These are phyloP conservation scores for Penicillium argentinense DNA, from an alignment of 495 filamentous ascomycete species.

Conservation along the genomic window DNA sequence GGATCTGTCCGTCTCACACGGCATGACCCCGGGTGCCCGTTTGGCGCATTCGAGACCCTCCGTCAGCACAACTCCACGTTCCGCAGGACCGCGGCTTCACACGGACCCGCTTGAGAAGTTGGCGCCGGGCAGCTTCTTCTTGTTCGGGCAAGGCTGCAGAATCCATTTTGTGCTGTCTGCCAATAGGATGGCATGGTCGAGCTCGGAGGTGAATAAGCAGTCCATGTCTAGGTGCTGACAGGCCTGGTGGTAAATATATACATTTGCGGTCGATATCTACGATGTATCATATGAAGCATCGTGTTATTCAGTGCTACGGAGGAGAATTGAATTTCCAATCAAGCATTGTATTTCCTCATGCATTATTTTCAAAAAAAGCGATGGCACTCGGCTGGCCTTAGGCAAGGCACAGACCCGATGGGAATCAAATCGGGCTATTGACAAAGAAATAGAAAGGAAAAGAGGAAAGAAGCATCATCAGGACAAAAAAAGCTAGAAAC, in stretches of 20 bases:
- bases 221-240: too few species aligned
- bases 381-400: neutral
- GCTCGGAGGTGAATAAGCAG: too few species aligned
- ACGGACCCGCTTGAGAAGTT: constrained; percentile 9
- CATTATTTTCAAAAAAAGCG: constrained; percentile 3
- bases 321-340: neutral
- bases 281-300: too few species aligned
- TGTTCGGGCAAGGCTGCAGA: neutral
- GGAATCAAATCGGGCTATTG: constrained; percentile 20
- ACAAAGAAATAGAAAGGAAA: constrained; percentile 2
- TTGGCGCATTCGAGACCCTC: too few species aligned
- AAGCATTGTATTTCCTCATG: constrained; percentile 2
- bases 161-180: too few species aligned
- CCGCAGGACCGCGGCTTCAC: constrained; percentile 20
- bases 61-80: neutral
- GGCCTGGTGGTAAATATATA: neutral
- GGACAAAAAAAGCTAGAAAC: constrained; percentile 1
- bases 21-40: too few species aligned
- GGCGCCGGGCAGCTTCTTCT: constrained; percentile 1
- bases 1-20: neutral
- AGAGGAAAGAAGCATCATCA: constrained; percentile 8
- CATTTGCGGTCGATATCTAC: too few species aligned
- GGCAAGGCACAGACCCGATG: constrained; percentile 6
- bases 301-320: neutral
- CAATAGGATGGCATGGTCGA: too few species aligned